Base-by-base conservation (phyloP, 768 basidiomycete species). In the Termitomyces sp. region DNA sequence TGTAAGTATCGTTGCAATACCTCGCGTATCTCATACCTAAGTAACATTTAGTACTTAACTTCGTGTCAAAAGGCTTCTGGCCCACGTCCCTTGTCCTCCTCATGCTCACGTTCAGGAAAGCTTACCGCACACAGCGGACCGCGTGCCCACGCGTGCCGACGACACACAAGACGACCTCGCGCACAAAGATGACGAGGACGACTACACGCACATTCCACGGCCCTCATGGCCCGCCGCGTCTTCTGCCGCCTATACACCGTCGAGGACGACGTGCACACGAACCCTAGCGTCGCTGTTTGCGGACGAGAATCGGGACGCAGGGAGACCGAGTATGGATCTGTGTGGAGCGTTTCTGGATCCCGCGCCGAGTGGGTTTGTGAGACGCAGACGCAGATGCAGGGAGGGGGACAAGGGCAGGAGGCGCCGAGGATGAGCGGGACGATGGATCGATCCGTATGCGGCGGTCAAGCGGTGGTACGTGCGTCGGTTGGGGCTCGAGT, bases 301-400 rank as follows among this genome's bases (percentile, higher is more conserved):
- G 42, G 88, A 88, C 62, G 39, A 76, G 7, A 80, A 83, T 32
- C 43, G 69, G 14, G 68, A 71, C 1, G 62, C 66, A 49, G 77
- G 80, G 10, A 80, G 89, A 39, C 85, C 83, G 8, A 92, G 89
- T 62, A 84, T 95, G 74, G 94, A 95, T 64, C 85, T 86, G 16
- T 95, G 95, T 65, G 94, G 93, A 47, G 93, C 93, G 26, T 96
- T 95, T 74, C 89, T 87, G 0, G 93, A 95, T 66, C 91, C 92
- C 40, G 83, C 91, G 0, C 92, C 93, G 1, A 83, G 78, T 56
- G 92, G 89, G 24, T 93, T 67, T 78, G 16, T 58, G n/a, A n/a
- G n/a, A n/a, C n/a, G n/a, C n/a, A n/a, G n/a, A n/a, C n/a, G 16
- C 52, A 58, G 72, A 67, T 78, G 22, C 56, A 39, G 26, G 18